Conservation (phyloP, 116 monocot genomes). For the Posidonia oceanica region DNA sequence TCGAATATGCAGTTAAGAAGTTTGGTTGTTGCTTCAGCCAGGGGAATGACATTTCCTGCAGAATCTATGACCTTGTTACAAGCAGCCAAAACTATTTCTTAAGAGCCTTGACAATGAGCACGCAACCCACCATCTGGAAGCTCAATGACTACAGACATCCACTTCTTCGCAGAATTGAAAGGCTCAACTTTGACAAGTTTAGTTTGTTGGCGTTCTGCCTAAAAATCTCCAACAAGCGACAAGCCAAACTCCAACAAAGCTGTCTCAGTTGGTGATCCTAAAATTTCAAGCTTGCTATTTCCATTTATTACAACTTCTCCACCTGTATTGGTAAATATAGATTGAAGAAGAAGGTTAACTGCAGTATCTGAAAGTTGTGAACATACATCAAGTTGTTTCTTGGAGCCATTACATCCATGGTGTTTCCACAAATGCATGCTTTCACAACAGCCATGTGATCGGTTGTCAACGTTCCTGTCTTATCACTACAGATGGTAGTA, state of each 20-base stretch:
- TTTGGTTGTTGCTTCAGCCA: slow-evolving; percentile 20
- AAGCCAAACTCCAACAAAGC: slow-evolving; percentile 65
- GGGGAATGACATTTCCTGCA: slow-evolving; percentile 31
- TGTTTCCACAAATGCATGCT: slow-evolving; percentile 42
- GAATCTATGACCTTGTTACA: slow-evolving; percentile 41
- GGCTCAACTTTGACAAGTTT: slow-evolving; percentile 60
- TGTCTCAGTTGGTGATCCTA: slow-evolving; percentile 75
- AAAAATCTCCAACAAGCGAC: slow-evolving; percentile 41
- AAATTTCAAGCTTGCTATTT: slow-evolving; percentile 34
- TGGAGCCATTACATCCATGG: slow-evolving; percentile 20
- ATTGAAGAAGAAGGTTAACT: slow-evolving; percentile 43
- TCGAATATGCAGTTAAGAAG: slow-evolving; percentile 39
- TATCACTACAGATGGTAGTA: slow-evolving; percentile 62
- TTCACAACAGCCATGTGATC: slow-evolving; percentile 71
- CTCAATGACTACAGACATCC: slow-evolving; percentile 46
- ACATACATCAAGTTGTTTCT: slow-evolving; percentile 2
- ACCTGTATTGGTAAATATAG: slow-evolving; percentile 59
- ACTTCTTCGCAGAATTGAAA: slow-evolving; percentile 67
- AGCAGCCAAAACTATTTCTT: slow-evolving; percentile 51
- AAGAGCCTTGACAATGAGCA: slow-evolving; percentile 57
- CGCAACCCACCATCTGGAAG: slow-evolving; percentile 34
- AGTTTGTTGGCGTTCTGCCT: slow-evolving; percentile 12
- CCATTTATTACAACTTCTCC: slow-evolving; percentile 50
- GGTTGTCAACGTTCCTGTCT: slow-evolving; percentile 72
- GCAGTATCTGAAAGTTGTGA: slow-evolving; percentile 31